A percentile compares a stretch with the other conserved stretches of the same genome.
Conservation (phyloP, 768 basidiomycete genomes). For the Vishniacozyma victoriae region DNA sequence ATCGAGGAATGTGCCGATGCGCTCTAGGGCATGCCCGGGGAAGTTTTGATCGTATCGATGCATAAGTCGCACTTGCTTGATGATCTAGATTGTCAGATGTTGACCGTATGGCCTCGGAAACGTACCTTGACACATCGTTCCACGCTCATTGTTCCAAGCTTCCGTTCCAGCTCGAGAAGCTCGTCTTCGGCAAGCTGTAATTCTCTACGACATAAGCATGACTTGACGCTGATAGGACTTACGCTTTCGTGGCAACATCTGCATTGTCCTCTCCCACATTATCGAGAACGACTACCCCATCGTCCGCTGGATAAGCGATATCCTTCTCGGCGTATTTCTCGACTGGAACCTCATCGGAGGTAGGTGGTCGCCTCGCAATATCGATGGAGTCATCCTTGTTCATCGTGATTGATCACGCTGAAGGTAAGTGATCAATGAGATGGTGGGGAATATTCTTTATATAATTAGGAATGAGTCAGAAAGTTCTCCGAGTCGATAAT, state of each 20-base stretch:
- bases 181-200: slow-evolving; percentile 9
- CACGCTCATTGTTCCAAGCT: slow-evolving; percentile 6
- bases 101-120: no score
- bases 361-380: no score
- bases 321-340: slow-evolving; percentile 4
- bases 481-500: no score
- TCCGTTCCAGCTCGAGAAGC: slow-evolving; percentile 2
- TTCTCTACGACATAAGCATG: background rate
- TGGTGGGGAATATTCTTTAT: no score
- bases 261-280: no score
- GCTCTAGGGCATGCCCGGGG: slow-evolving; percentile 12
- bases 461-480: no score
- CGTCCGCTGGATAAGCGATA: background rate
- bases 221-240: background rate
- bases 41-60: slow-evolving; percentile 37
- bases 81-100: no score
- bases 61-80: slow-evolving; percentile 13
- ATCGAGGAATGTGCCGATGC: slow-evolving; percentile 20
- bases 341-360: no score
- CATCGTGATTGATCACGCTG: no score
- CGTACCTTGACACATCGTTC: no score
- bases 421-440: no score
- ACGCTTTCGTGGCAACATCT: slow-evolving; percentile 6
- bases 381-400: no score
- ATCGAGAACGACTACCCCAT: slow-evolving; percentile 2